phyloP scores from a whole-genome alignment of 2,329 filamentous ascomycete species.

The Ophiostoma himal-ulmi region DNA sequence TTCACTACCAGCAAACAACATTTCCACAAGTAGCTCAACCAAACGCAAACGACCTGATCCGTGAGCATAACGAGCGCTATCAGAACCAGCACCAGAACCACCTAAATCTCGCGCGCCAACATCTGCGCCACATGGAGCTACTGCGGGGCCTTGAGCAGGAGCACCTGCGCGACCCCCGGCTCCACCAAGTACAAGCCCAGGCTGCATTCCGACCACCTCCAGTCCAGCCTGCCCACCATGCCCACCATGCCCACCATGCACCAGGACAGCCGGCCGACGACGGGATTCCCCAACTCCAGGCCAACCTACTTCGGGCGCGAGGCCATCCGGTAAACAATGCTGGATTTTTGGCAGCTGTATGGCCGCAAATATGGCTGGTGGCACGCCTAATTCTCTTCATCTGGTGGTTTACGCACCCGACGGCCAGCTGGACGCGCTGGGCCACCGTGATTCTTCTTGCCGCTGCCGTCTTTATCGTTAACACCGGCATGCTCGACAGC shows the following conservation, averaged over 20 bases:
- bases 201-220: not conserved
- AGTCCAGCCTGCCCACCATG: not conserved
- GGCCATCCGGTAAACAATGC: slow-evolving; percentile 38
- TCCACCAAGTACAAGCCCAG: not conserved
- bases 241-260: not conserved
- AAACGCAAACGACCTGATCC: slow-evolving; percentile 7
- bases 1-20: not conserved
- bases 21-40: slow-evolving; percentile 26
- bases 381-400: slow-evolving; percentile 54
- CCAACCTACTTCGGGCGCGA: slow-evolving; percentile 16
- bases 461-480: slow-evolving; percentile 51
- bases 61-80: slow-evolving; percentile 8
- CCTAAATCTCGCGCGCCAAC: slow-evolving; percentile 11
- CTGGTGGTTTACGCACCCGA: slow-evolving; percentile 58
- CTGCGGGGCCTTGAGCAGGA: slow-evolving; percentile 23
- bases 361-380: slow-evolving; percentile 58
- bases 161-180: slow-evolving; percentile 23
- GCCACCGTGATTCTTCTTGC: slow-evolving; percentile 50
- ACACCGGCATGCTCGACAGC: slow-evolving; percentile 54
- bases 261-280: slow-evolving; percentile 29
- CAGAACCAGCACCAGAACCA: slow-evolving; percentile 21
- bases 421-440: slow-evolving; percentile 55
- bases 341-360: slow-evolving; percentile 41
- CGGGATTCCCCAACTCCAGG: slow-evolving; percentile 31
- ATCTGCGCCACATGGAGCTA: slow-evolving; percentile 17